These are phyloP conservation scores for Begonia peltatifolia DNA, from an alignment of 306 rosid genomes.

Conservation along the genomic window DNA sequence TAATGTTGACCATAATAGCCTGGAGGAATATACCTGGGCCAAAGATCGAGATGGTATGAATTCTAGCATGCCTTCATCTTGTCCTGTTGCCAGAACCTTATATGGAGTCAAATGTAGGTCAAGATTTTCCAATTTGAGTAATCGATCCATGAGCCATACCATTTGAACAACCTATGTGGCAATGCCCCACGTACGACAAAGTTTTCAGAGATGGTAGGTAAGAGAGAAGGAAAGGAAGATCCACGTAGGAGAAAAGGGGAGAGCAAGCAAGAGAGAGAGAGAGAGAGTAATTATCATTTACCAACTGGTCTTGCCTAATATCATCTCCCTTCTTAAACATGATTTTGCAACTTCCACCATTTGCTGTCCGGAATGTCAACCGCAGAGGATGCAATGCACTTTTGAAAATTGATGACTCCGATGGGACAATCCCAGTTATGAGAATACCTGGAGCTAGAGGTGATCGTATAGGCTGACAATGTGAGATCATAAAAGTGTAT, in stretches of 20 bases:
- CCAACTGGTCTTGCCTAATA: conserved; percentile 94
- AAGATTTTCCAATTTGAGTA: conserved; percentile 87
- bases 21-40: conserved; percentile 44
- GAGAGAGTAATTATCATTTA: conserved; percentile 25
- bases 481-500: conserved; percentile 13
- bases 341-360: conserved; percentile 63
- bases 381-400: conserved; percentile 96
- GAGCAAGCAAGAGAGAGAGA: conserved; percentile 7
- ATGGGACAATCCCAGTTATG: conserved; percentile 73
- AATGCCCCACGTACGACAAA: conserved; percentile 11
- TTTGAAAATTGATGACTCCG: conserved; percentile 89
- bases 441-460: conserved; percentile 81
- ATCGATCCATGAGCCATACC: conserved; percentile 95
- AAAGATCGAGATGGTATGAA: conserved; percentile 84
- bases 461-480: conserved; percentile 73
- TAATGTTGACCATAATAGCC: neutral
- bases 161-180: conserved; percentile 80
- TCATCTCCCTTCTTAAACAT: conserved; percentile 96
- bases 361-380: conserved; percentile 70
- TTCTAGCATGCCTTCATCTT: conserved; percentile 98
- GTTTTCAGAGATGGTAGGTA: conserved; percentile 3
- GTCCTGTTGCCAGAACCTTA: conserved; percentile 93
- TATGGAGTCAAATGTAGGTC: conserved; percentile 87
- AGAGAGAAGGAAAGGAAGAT: neutral
- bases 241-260: neutral